Conservation (phyloP, 345 rosid genomes). For the Pugionium dolabratum region DNA sequence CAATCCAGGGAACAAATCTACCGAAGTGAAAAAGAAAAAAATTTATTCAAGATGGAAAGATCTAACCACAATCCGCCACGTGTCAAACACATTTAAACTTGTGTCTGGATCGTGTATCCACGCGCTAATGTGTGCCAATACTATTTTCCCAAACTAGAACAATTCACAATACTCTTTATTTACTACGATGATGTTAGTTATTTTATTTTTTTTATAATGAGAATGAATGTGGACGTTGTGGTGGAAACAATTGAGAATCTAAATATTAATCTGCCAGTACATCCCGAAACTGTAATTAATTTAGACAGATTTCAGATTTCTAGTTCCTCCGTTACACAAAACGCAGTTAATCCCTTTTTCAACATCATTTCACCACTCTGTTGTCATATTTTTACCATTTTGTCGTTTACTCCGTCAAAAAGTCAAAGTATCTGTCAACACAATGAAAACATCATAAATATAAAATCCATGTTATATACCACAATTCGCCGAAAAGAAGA, state of each 20-base stretch:
- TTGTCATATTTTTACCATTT: conserved; percentile 23
- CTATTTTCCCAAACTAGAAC: conserved; percentile 1
- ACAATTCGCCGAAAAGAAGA: not conserved
- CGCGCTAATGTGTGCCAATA: conserved; percentile 14
- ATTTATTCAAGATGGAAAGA: not conserved
- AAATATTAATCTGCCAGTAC: not conserved
- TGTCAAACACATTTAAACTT: not conserved
- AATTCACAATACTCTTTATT: conserved; percentile 3
- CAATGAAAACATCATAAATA: conserved; percentile 23
- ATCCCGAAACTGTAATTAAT: conserved; percentile 15
- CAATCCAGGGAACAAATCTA: conserved; percentile 26
- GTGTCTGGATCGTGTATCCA: conserved; percentile 9
- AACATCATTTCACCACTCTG: conserved; percentile 35
- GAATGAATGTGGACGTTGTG: conserved; percentile 23
- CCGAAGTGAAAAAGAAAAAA: not conserved
- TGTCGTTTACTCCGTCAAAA: conserved; percentile 32
- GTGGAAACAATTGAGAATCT: conserved; percentile 19
- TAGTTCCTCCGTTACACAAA: conserved; percentile 20
- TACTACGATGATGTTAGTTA: conserved; percentile 1
- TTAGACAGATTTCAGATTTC: not conserved
- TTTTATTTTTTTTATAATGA: not conserved
- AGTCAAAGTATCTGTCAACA: conserved; percentile 30
- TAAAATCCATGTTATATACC: not conserved
- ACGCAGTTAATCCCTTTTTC: conserved; percentile 10
- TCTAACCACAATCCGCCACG: conserved; percentile 17